A percentile compares a stretch with the other conserved stretches of the same genome.
Evolutionary conservation across 2,329 filamentous ascomycete genomes (phyloP).

Genomic region (Sporothrix mexicana): DNA sequence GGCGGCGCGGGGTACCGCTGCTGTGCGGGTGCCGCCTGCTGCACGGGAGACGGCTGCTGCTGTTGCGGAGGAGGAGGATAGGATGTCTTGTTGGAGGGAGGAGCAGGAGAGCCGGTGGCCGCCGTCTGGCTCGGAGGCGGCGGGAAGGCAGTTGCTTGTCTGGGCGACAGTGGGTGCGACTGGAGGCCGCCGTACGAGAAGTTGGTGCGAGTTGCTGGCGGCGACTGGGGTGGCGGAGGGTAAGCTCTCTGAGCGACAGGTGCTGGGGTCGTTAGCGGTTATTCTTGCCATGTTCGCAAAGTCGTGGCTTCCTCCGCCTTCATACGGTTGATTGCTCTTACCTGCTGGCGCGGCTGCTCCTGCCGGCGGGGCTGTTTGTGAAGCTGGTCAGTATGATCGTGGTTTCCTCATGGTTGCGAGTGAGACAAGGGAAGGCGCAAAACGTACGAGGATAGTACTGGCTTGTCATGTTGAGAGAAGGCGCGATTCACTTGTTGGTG

Average conservation of each 20-base stretch:
- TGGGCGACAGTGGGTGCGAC: constrained; percentile 41
- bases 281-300: too few relatives aligned
- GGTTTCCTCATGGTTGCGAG: neutral
- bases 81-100: constrained; percentile 41
- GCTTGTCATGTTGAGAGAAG: constrained; percentile 36
- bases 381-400: constrained; percentile 31
- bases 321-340: neutral
- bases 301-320: neutral
- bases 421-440: neutral
- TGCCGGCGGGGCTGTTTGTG: constrained; percentile 39
- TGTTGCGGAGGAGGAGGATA: constrained; percentile 46
- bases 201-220: constrained; percentile 46
- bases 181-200: constrained; percentile 45
- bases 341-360: constrained; percentile 25
- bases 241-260: constrained; percentile 42
- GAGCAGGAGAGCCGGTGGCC: constrained; percentile 42
- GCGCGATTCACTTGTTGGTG: neutral
- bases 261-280: constrained; percentile 28
- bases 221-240: constrained; percentile 47
- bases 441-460: constrained; percentile 42
- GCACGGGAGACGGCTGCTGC: constrained; percentile 33
- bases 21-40: constrained; percentile 41
- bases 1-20: constrained; percentile 42
- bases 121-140: constrained; percentile 43
- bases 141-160: constrained; percentile 42